These are phyloP conservation scores for Trichomonascaceae sp. DNA, from an alignment of 1,139 yeast species.

Conservation along the genomic window DNA sequence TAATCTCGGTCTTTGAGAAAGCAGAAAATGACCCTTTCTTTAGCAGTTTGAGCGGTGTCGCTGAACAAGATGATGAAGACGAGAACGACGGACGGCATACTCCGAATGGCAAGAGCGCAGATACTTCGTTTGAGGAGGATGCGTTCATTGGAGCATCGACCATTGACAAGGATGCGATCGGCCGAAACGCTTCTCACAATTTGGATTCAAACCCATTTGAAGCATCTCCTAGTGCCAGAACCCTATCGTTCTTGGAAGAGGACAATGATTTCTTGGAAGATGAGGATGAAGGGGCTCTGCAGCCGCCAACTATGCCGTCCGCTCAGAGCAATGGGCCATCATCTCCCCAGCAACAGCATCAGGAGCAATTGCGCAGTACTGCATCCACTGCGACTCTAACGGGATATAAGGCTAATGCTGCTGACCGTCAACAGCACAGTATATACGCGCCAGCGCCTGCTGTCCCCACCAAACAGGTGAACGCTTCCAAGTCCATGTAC, in stretches of 20 bases:
- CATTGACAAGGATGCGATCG: neutral
- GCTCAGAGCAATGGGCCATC: too few species aligned
- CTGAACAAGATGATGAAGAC: slow-evolving; percentile 1
- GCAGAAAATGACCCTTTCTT: slow-evolving; percentile 14
- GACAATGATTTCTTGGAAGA: slow-evolving; percentile 30
- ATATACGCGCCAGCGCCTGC: neutral
- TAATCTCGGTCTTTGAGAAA: slow-evolving; percentile 12
- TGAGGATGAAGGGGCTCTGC: slow-evolving; percentile 8
- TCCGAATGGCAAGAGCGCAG: slow-evolving; percentile 1
- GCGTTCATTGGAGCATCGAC: neutral
- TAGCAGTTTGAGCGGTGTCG: slow-evolving; percentile 5
- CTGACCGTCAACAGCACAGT: too few species aligned
- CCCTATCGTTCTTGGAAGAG: slow-evolving; percentile 31
- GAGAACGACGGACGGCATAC: slow-evolving; percentile 1
- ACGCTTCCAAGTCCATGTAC: neutral
- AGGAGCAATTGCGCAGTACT: neutral
- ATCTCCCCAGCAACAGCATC: slow-evolving; percentile 1
- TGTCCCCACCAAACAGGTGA: neutral
- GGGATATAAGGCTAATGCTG: neutral
- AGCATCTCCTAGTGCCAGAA: neutral
- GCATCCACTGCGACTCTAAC: neutral
- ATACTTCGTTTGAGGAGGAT: slow-evolving; percentile 6
- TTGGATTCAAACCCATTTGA: neutral
- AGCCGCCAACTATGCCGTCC: slow-evolving; percentile 1
- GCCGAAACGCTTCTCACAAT: neutral